phyloP scores from a whole-genome alignment of 1,284 basidiomycete genomes.

The Ustilago cynodontis region DNA sequence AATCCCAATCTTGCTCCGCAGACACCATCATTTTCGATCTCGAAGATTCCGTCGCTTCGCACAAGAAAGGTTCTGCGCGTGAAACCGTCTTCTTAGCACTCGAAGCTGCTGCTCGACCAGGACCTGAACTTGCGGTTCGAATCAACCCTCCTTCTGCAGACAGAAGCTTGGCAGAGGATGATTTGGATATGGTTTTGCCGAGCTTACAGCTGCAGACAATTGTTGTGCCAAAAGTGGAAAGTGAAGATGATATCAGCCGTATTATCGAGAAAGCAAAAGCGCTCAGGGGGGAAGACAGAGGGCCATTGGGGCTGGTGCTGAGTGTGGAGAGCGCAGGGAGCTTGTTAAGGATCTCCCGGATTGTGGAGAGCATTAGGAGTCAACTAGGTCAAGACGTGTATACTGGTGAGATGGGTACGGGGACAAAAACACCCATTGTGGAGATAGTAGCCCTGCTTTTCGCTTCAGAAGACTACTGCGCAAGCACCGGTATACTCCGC shows the following conservation, averaged over 20 bases:
- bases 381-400: constrained; percentile 8
- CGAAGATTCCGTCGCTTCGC: constrained; percentile 64
- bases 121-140: constrained; percentile 63
- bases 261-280: constrained; percentile 51
- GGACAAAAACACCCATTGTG: constrained; percentile 3
- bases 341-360: constrained; percentile 55
- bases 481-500: constrained; percentile 86
- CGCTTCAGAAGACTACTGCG: constrained; percentile 74
- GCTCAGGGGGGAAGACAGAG: constrained; percentile 15
- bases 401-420: not conserved
- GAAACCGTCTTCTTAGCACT: constrained; percentile 62
- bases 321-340: constrained; percentile 64
- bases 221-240: constrained; percentile 67
- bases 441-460: constrained; percentile 62
- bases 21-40: constrained; percentile 68
- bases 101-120: constrained; percentile 41
- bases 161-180: constrained; percentile 46
- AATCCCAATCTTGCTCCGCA: constrained; percentile 43
- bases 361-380: constrained; percentile 45
- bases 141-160: constrained; percentile 65
- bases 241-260: constrained; percentile 51
- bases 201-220: constrained; percentile 54
- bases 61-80: constrained; percentile 63
- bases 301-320: constrained; percentile 55
- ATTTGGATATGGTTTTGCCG: constrained; percentile 64